These are phyloP conservation scores for Setomelanomma holmii DNA, from an alignment of 2,329 filamentous ascomycete genomes.

Conservation along the genomic window DNA sequence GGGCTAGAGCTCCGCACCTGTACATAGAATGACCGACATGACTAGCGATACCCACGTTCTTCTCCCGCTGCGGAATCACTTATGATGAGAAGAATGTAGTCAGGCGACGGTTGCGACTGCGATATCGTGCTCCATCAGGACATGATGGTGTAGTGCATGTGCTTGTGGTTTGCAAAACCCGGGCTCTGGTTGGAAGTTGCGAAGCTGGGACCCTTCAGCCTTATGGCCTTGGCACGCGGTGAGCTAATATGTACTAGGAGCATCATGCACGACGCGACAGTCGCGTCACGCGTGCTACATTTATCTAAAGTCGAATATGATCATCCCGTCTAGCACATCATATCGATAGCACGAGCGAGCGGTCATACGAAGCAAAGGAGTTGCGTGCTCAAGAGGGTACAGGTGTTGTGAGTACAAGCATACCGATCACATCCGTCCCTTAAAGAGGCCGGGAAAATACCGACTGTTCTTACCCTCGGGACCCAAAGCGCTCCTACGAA, in stretches of 20 bases:
- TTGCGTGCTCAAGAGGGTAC: too few relatives aligned
- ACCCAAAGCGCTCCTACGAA: too few relatives aligned
- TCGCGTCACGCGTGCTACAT: not conserved
- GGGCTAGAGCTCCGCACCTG: slow-evolving; percentile 58
- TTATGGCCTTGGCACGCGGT: slow-evolving; percentile 12
- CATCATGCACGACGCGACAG: not conserved
- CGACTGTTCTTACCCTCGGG: too few relatives aligned
- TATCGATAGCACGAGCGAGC: too few relatives aligned
- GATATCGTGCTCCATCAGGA: slow-evolving; percentile 1
- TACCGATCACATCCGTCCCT: too few relatives aligned
- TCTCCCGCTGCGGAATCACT: too few relatives aligned
- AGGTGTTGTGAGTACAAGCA: too few relatives aligned
- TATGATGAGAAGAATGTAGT: not conserved
- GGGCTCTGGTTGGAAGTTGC: not conserved
- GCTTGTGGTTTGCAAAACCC: not conserved
- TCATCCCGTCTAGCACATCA: too few relatives aligned
- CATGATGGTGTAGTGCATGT: not conserved
- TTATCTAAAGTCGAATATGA: not conserved
- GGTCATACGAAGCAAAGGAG: too few relatives aligned
- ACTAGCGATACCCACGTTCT: slow-evolving; percentile 1
- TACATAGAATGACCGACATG: slow-evolving; percentile 74
- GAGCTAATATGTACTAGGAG: slow-evolving; percentile 8
- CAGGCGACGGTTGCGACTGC: slow-evolving; percentile 6
- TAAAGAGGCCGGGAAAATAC: too few relatives aligned
- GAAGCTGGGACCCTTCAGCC: slow-evolving; percentile 15